phyloP scores from a whole-genome alignment of 768 basidiomycete species.

The Boletus rubescentipes region DNA sequence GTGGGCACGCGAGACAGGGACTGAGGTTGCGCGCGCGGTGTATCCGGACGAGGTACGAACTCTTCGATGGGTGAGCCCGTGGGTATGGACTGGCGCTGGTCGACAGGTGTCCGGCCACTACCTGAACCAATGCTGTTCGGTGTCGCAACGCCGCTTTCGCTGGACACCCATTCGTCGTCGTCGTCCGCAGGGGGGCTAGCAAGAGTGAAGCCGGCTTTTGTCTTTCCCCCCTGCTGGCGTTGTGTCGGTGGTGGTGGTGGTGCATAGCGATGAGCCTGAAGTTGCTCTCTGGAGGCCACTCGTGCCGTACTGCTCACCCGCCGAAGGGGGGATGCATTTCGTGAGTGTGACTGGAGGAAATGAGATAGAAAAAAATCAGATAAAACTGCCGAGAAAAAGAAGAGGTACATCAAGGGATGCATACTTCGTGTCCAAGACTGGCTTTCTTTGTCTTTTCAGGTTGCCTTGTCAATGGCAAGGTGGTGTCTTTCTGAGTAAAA shows the following conservation, averaged over 20 bases:
- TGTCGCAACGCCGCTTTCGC: conserved; percentile 72
- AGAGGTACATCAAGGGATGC: conserved; percentile 16
- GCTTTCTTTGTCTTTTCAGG: conserved; percentile 56
- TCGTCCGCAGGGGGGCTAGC: conserved; percentile 48
- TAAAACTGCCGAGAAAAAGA: conserved; percentile 14
- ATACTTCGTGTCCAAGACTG: conserved; percentile 44
- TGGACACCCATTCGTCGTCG: conserved; percentile 78
- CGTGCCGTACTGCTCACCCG: conserved; percentile 30
- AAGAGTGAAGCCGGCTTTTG: conserved; percentile 59
- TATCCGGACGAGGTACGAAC: conserved; percentile 24
- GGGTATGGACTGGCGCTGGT: conserved; percentile 19
- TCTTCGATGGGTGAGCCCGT: conserved; percentile 18
- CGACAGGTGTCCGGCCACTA: conserved; percentile 35
- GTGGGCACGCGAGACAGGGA: conserved; percentile 36
- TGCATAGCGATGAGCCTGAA: conserved; percentile 35
- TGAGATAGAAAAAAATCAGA: conserved; percentile 4
- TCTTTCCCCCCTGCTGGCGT: conserved; percentile 34
- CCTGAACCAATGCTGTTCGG: conserved; percentile 53
- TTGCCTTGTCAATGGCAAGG: conserved; percentile 38
- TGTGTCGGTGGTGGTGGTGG: conserved; percentile 25
- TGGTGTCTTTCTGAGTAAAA: conserved; percentile 63
- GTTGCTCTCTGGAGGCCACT: conserved; percentile 30
- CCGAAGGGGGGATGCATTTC: conserved; percentile 26
- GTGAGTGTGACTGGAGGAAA: conserved; percentile 17
- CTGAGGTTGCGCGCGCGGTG: conserved; percentile 31